Base-by-base conservation (phyloP, 1,284 basidiomycete species). In the Violaceomyces palustris region DNA sequence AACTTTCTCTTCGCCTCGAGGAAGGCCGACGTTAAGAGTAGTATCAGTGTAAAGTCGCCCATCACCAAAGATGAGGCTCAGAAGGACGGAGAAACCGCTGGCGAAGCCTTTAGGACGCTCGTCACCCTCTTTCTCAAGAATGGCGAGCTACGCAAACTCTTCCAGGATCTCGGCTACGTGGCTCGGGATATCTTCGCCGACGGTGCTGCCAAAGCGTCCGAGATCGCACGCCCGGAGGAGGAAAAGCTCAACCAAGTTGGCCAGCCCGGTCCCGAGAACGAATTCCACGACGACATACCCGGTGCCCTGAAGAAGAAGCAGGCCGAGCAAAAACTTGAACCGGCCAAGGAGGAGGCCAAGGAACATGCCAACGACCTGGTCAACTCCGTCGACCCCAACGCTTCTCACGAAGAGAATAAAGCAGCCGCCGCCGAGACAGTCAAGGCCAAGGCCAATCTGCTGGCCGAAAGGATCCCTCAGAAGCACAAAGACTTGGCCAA, bases 171-270 rank as follows among this genome's bases (percentile, higher is more conserved):
- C 26, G 63, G 61, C 37, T 46, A 61, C 49, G 58, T 70, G 28
- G 68, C 66, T 10, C 85, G 89, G 43, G 88, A 93, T 75, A 78
- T 94, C 45, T 83, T 93, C 52, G 83, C 88, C 15, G 83, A 82
- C 38, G 82, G 82, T 22, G 85, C 87, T 1, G 74, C 78, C 61
- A 87, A 89, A 74, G 84, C 81, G 8, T 86, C 87, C n/a, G 80
- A 83, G 42, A 74, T 74, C 24, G 77, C 88, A 33, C 83, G 84
- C 11, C 91, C 92, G 0, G 64, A 75, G 37, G 75, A 84, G 36
- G 82, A 87, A 26, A 74, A 74, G 4, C 79, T 96, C 32, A 74
- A 78, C 28, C 74, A 75, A 19, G 82, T 88, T 31, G 84, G 94
- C 75, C 78, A 87, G 49, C 75, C 85, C 34, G 70, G 62, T 26